Base-by-base conservation (phyloP, 2,329 filamentous ascomycete species). In the Bimuria novae-zelandiae region DNA sequence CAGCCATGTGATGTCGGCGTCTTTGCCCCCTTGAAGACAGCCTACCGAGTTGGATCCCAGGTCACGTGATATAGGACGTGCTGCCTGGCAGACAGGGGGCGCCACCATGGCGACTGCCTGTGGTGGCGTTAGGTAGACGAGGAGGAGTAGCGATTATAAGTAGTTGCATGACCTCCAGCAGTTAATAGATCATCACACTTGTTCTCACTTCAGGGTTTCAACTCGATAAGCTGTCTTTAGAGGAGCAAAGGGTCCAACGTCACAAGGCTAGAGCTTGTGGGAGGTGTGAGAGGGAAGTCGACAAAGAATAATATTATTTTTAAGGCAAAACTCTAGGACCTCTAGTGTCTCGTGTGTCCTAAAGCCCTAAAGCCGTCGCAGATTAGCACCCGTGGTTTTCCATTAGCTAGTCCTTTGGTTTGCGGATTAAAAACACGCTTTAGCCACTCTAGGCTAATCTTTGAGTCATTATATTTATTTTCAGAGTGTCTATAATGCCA, bases 301-400 rank as follows among this genome's bases (percentile, higher is more conserved):
- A 55, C 60, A 72, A n/a, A 73, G 54, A 30, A 65, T 56, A 37
- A 74, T 72, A 36, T 71, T 69, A 48, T 73, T 68, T 44, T 61
- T 51, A 49, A 69, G 65, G 52, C 62, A 73, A 51, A 60, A 67
- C 55, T 67, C 60, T 53, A 65, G 41, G 47, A 70, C 55, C 33
- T 75, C 64, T 32, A 71, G 66, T 8, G 68, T 68, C 51, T 75
- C 61, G 48, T 76, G 65, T n/a, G n/a, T n/a, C n/a, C n/a, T n/a
- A n/a, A n/a, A 22, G 66, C 70, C 14, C 40, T 17, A 11, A 43
- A 43, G 7, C 40, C 40, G 23, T 43, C 40, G 25, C 27, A 43
- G 4, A 43, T 43, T 22, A 43, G 14, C 3, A 43, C 40, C 8
- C 27, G 27, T 3, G 40, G 40, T n/a, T 32, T 43, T 11, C 8